Evolutionary conservation across 1,139 yeast genomes (phyloP), one percentile per base, ranked within the genome.

Genomic region (Scheffersomyces cryptocercus): DNA sequence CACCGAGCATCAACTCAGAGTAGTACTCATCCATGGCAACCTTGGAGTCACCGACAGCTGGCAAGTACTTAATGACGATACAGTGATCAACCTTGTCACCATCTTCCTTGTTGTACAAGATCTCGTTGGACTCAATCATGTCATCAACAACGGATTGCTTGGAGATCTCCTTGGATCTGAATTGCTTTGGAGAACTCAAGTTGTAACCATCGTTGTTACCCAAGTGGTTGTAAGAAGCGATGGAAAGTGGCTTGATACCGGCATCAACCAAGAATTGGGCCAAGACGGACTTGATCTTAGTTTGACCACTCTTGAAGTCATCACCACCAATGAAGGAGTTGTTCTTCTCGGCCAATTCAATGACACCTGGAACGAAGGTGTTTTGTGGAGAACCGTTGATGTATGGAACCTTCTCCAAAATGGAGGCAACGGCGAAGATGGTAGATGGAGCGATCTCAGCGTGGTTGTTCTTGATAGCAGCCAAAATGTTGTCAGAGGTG

Each of bases 11-110:
- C 65, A 91, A 82, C 70, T 91, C 97, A 48, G 95, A 86, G 74
- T 90, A 89, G 72, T 91, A 91, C 74, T 91, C 97, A 68, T 91
- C 98, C 97, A 91, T 91, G 43, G 98, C 98, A 51, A 91, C 97
- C 77, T 91, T 91, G 54, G 95, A 84, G 68, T 91, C 98, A 38
- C 96, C 96, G 44, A 91, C 97, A 8, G 97, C 97, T 48, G 88
- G 87, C 62, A 91, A 73, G 67, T 91, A 90, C 73, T 91, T 91
- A 74, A 91, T 91, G 52, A 91, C 98, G 66, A 91, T 90, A 70
- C 96, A 87, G 70, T 91, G 98, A 62, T 91, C 97, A 52, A 91
- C 87, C 50, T 78, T 80, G 55, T 82, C 80, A 46, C 96, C 96
- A 37, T 75, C 64, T 67, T 87, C 84, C 48, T 88, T 84, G 63